A percentile compares a stretch with the other conserved stretches of the same genome.
phyloP scores from a whole-genome alignment of 768 basidiomycete species.

The Sporobolomyces roseus region DNA sequence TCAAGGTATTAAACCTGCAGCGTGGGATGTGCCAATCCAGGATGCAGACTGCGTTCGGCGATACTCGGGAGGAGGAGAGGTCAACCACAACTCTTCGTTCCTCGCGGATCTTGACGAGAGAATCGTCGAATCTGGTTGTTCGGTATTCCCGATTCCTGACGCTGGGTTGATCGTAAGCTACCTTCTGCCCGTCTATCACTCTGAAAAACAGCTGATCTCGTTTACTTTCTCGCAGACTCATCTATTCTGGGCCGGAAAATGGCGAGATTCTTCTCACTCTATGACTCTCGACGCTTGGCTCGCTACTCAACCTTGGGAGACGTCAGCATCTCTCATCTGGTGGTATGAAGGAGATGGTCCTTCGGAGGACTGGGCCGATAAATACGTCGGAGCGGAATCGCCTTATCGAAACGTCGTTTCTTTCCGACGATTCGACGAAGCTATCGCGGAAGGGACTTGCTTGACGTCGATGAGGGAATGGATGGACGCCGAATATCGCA shows the following conservation, averaged over 20 bases:
- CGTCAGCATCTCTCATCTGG: slow-evolving; percentile 14
- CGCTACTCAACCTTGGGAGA: slow-evolving; percentile 20
- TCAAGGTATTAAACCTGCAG: slow-evolving; percentile 9
- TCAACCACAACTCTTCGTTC: slow-evolving; percentile 9
- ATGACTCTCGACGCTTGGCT: slow-evolving; percentile 25
- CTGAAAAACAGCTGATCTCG: too few species aligned
- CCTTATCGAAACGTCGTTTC: slow-evolving; percentile 12
- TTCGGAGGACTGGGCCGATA: neutral
- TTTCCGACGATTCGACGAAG: slow-evolving; percentile 9
- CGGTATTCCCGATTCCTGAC: slow-evolving; percentile 10
- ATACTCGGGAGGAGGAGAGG: slow-evolving; percentile 12
- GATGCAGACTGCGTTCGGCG: neutral
- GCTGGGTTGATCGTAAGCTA: slow-evolving; percentile 8
- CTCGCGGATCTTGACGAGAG: neutral
- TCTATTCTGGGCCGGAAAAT: slow-evolving; percentile 14
- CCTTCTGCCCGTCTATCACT: too few species aligned
- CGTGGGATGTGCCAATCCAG: neutral
- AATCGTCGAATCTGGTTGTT: slow-evolving; percentile 8
- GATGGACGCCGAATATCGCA: slow-evolving; percentile 1
- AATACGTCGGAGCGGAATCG: neutral
- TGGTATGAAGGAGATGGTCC: slow-evolving; percentile 19
- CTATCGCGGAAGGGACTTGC: slow-evolving; percentile 15
- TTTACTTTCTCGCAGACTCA: slow-evolving; percentile 2
- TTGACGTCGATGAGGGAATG: slow-evolving; percentile 15
- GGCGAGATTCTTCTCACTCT: neutral